Percentiles rank a stretch among this genome's conserved stretches.
These are phyloP conservation scores for Eimeria acervulina DNA, from an alignment of 169 alveolate genomes.

Conservation along the genomic window DNA sequence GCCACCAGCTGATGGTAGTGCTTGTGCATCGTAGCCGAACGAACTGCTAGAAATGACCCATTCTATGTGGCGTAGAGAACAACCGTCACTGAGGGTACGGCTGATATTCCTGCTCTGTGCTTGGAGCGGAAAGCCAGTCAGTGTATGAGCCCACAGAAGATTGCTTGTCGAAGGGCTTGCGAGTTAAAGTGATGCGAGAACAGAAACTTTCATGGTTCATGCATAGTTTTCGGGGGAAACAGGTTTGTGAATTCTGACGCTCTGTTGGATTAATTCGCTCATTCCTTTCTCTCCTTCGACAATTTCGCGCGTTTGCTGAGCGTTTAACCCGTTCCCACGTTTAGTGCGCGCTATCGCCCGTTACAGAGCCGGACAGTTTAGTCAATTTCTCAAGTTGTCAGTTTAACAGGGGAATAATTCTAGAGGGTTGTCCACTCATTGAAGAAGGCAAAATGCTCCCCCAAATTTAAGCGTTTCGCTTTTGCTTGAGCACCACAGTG, in stretches of 20 bases:
- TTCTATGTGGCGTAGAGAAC: neutral
- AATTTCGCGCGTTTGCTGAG: neutral
- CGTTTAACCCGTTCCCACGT: too few species aligned
- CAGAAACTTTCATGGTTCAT: neutral
- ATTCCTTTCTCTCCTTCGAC: neutral
- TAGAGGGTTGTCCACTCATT: neutral
- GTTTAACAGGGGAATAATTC: neutral
- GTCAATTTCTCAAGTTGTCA: neutral
- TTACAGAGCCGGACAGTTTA: neutral
- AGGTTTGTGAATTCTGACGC: neutral
- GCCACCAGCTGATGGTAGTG: constrained; percentile 26
- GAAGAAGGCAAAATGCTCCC: neutral
- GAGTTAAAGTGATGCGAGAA: neutral
- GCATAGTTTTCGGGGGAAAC: neutral
- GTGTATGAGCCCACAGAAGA: neutral
- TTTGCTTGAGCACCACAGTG: neutral
- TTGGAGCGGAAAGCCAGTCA: neutral
- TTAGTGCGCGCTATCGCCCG: neutral
- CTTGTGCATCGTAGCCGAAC: constrained; percentile 40
- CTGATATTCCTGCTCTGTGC: neutral
- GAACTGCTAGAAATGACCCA: neutral
- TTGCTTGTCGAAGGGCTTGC: neutral
- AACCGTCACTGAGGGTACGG: neutral
- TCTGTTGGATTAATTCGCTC: neutral
- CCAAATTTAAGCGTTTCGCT: neutral